Base-by-base conservation (phyloP, 2,329 filamentous ascomycete genomes). In the Beauveria rudraprayagi region DNA sequence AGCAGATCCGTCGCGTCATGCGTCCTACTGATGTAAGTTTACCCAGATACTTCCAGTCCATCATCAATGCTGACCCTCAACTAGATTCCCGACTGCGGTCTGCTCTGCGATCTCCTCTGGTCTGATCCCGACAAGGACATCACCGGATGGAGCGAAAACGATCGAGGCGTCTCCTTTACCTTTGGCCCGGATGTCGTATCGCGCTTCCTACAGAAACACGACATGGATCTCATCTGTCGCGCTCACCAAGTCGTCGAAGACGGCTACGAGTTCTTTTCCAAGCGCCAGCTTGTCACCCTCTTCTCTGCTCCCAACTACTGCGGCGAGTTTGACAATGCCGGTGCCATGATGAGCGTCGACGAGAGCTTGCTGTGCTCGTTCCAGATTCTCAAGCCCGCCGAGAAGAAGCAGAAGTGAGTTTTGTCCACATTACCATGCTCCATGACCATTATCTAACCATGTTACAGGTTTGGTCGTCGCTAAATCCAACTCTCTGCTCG, bases 321-420 rank as follows among this genome's bases (percentile, higher is more conserved):
- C 71, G 93, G 93, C 76, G 94, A 99, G 79, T 99, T 99, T 73
- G 94, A 99, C 82, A 99, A 99, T 73, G 93, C 93, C 58, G 94
- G 94, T 74, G 94, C 94, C 66, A 97, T 99, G 93, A 97, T 99
- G 94, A 97, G 92, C 73, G 94, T 99, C 44, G 94, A 97, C 74
- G 94, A 97, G 83, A 97, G 92, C 76, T 80, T 99, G 77, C 83
- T 99, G 71, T 99, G 94, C 83, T 97, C 92, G 65, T 99, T 99
- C 88, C 94, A 97, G 90, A 97, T 99, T 75, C 84, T 99, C 81
- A 99, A 97, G 83, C 94, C 94, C 73, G 94, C 94, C 77, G 94
- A 99, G 86, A 99, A 99, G 88, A 99, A 99, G 88, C 93, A 97
- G 91, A 97, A 97, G 92, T 97, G 96, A 83, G 92, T 95, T 88